Conservation (phyloP, 495 filamentous ascomycete species). For the Hyaloscypha variabilis region DNA sequence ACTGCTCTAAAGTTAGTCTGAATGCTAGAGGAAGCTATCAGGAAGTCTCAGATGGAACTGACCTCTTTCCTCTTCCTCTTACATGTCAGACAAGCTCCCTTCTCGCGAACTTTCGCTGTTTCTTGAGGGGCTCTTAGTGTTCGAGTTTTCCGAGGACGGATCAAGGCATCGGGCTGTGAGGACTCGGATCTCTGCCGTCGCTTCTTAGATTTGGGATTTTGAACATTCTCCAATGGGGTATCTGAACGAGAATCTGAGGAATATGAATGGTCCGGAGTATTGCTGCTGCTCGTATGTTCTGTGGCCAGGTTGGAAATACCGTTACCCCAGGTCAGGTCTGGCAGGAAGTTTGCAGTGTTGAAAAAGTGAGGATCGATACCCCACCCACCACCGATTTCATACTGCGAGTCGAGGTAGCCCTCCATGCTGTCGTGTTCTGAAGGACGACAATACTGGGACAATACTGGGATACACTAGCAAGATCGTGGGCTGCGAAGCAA, state of each 20-base stretch:
- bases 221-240: neutral
- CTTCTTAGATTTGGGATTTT: neutral
- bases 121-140: slow-evolving; percentile 10
- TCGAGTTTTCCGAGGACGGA: slow-evolving; percentile 19
- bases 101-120: slow-evolving; percentile 18
- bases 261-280: neutral
- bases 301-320: too few species aligned
- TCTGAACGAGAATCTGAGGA: slow-evolving; percentile 2
- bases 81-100: slow-evolving; percentile 17
- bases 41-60: neutral
- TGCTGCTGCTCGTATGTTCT: neutral
- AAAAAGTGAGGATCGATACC: too few species aligned
- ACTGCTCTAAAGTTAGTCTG: slow-evolving; percentile 7
- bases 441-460: neutral
- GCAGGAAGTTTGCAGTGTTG: too few species aligned
- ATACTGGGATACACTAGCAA: neutral
- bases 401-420: neutral
- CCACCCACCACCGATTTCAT: neutral
- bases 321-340: too few species aligned
- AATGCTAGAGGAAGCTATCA: neutral
- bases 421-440: neutral
- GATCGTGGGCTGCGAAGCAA: neutral
- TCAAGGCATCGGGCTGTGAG: slow-evolving; percentile 6
- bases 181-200: slow-evolving; percentile 7
- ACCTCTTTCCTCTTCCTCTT: slow-evolving; percentile 18